Percentiles rank a stretch among this genome's conserved stretches.
Evolutionary conservation across 345 rosid genomes (phyloP).

Genomic region (Rhodamnia rubescens): DNA sequence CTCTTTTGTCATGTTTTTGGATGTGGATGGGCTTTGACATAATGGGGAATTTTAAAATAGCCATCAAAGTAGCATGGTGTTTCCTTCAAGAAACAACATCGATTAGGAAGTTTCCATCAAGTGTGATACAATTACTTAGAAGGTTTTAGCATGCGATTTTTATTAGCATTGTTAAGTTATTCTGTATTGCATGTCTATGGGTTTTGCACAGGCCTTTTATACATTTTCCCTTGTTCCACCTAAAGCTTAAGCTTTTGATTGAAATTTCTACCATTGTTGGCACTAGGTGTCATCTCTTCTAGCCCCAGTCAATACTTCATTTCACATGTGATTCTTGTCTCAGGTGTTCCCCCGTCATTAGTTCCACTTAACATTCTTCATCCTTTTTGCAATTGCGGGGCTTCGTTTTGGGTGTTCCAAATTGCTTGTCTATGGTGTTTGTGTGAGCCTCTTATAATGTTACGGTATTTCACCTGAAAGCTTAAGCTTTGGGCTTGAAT

Average conservation of each 20-base stretch:
- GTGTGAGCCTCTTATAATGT: neutral
- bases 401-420: neutral
- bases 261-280: neutral
- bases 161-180: neutral
- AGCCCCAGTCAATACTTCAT: neutral
- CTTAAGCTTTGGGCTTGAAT: neutral
- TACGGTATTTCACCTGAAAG: neutral
- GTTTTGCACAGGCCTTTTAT: neutral
- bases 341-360: neutral
- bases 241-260: neutral
- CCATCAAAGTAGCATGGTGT: neutral
- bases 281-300: neutral
- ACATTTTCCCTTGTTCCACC: neutral
- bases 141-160: neutral
- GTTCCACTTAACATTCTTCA: neutral
- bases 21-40: neutral
- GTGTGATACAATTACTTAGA: neutral
- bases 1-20: neutral
- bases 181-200: neutral
- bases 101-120: neutral
- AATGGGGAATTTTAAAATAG: too few species aligned
- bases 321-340: neutral
- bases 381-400: neutral
- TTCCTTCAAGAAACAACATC: neutral
- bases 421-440: neutral